These are phyloP conservation scores for Alnus rubra DNA, from an alignment of 306 rosid genomes.

Conservation along the genomic window DNA sequence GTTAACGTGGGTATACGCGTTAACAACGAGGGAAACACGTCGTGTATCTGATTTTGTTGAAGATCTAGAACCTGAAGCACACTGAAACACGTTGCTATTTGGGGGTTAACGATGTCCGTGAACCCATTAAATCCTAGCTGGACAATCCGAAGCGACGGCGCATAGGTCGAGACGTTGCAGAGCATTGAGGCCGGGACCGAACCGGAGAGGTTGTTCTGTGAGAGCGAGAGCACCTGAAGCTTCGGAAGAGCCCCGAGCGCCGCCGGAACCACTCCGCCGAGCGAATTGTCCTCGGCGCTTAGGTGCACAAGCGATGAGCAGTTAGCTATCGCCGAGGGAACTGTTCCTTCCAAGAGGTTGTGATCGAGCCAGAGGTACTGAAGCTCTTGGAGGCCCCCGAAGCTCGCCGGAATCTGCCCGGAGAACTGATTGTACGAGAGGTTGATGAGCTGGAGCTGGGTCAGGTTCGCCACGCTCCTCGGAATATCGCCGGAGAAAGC, in stretches of 20 bases:
- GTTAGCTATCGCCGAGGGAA: conserved; percentile 87
- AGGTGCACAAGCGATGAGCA: conserved; percentile 81
- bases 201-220: conserved; percentile 75
- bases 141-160: conserved; percentile 79
- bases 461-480: conserved; percentile 41
- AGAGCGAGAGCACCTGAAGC: conserved; percentile 76
- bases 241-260: conserved; percentile 75
- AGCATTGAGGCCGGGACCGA: conserved; percentile 72
- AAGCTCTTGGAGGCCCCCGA: conserved; percentile 73
- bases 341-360: conserved; percentile 67
- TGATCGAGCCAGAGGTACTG: conserved; percentile 88
- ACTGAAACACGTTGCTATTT: conserved; percentile 55
- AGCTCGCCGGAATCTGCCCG: conserved; percentile 76
- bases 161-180: conserved; percentile 58
- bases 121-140: conserved; percentile 80
- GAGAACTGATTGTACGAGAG: conserved; percentile 72
- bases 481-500: conserved; percentile 80
- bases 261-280: conserved; percentile 79
- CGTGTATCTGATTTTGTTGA: conserved; percentile 59
- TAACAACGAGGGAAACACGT: conserved; percentile 75
- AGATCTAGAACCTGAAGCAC: conserved; percentile 69
- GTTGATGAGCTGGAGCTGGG: conserved; percentile 70
- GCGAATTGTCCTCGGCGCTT: conserved; percentile 73
- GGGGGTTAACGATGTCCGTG: conserved; percentile 61
- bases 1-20: conserved; percentile 55